Base-by-base conservation (phyloP, 2,329 filamentous ascomycete genomes). In the Capronia epimyces region DNA sequence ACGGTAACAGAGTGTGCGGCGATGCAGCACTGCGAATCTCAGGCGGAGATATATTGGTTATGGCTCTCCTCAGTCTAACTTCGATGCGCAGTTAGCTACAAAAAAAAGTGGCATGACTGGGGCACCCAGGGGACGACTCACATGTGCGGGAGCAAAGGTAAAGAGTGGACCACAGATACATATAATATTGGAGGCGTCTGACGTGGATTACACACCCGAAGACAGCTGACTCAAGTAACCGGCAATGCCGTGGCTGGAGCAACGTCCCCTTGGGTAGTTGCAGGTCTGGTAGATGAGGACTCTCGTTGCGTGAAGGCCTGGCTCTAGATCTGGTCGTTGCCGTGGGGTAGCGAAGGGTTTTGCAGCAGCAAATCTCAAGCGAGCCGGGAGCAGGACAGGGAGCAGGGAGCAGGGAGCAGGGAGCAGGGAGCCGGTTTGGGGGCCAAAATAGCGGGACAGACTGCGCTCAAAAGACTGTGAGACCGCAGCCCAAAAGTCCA, bases 171-270 rank as follows among this genome's bases (percentile, higher is more conserved):
- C 43, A 45, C 25, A 44, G 48, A 22, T 50, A 27, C 52, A 55
- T 49, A 37, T 36, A 55, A 37, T 36, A 55, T 43, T 27, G 43
- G n/a, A 50, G 43, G 16, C 4, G 41, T 46, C 41, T 20, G 52
- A 34, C 21, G 20, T 16, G 18, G 50, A 56, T 53, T 56, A 56
- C 53, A 46, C 53, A 56, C 16, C 53, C 50, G 25, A 27, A n/a
- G 18, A 44, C 21, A 13, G 50, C 45, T 53, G 50, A 66, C 42
- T 20, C 46, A 41, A 36, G 36, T 47, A 34, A 32, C 41, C 41
- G 34, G 20, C 13, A 15, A 16, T 37, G 34, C 45, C 46, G 50
- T 29, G 8, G 8, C 27, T 13, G 1, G 2, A 29, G 27, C 27
- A 29, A 13, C 1, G 27, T 29, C 13, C 27, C 13, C 13, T 12